These are phyloP conservation scores for Sugiyamaella americana DNA, from an alignment of 805 yeast genomes.

Conservation along the genomic window DNA sequence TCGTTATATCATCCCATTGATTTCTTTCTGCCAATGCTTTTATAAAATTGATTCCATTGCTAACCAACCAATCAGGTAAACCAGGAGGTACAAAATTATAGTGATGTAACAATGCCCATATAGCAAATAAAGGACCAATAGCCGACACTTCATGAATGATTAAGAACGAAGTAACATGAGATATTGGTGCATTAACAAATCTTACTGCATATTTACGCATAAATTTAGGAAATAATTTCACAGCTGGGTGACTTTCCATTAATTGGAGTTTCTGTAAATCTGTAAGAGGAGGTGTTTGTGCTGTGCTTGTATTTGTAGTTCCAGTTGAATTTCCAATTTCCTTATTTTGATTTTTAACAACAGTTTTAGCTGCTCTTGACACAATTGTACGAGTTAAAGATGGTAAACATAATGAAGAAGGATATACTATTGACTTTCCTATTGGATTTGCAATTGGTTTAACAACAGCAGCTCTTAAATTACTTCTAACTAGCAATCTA, in stretches of 20 bases:
- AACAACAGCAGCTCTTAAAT: no score
- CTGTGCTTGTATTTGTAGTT: not conserved
- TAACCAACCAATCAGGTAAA: constrained; percentile 54
- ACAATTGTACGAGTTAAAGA: constrained; percentile 13
- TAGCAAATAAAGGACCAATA: constrained; percentile 56
- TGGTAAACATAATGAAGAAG: no score
- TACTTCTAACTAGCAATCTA: no score
- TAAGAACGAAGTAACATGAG: constrained; percentile 58
- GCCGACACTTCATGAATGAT: constrained; percentile 73
- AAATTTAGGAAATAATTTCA: constrained; percentile 44
- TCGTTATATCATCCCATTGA: constrained; percentile 28
- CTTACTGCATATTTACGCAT: constrained; percentile 46
- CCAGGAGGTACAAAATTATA: constrained; percentile 48
- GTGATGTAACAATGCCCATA: constrained; percentile 63
- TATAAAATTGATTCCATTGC: constrained; percentile 52
- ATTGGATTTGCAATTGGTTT: no score
- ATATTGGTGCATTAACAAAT: constrained; percentile 50
- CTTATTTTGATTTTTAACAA: constrained; percentile 10
- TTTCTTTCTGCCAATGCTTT: constrained; percentile 40
- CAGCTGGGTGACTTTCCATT: constrained; percentile 23
- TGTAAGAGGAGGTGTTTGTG: not conserved
- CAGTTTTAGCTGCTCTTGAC: constrained; percentile 26
- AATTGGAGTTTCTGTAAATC: not conserved
- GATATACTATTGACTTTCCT: no score
- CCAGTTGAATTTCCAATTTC: not conserved